Evolutionary conservation across 83 land plant species (phyloP), one percentile per base, ranked within the genome.

Genomic region (Picea mariana): DNA sequence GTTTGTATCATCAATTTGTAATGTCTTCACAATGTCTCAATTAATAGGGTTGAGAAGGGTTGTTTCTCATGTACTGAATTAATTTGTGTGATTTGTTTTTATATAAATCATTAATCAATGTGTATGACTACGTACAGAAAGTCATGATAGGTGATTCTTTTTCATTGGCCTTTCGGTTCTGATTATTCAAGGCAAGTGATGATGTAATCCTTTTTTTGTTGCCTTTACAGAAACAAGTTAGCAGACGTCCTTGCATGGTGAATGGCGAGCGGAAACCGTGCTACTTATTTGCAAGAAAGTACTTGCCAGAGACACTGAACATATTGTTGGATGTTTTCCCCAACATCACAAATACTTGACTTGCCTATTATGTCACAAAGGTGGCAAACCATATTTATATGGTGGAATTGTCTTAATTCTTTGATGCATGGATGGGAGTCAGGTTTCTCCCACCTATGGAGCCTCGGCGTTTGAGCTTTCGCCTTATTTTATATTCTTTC

Each of bases 271-370:
- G 71, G 68, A 81, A 89, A 26, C 94, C 96, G 1, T 95, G 98
- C 67, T 93, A 88, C 81, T 84, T 95, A 60, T 95, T 95, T 84
- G 98, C 98, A 15, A 89, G 98, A 18, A 95, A 93, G 78, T 95
- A 91, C 27, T 61, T 44, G 12, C 89, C 94, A 12, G 96, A 95
- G 67, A 83, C 94, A 1, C 86, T 89, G 21, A 91, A 87, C 62
- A 79, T 44, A 5, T 82, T 95, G 87, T 31, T 86, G 75, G 52
- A 75, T 7, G 52, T 86, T 13, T 88, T 88, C 75, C 52, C 83
- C n/a, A 88, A 88, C 55, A 42, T 9, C 24, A 72, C 76, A 20
- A 72, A 72, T 42, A 42, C 23, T 20, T 72, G 76, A 72, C 9
- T 18, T 72, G 55, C 76, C 17, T 72, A 17, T 6, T 72, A 49